Conservation (phyloP, 1,139 yeast genomes). For the Candida labiduridarum region DNA sequence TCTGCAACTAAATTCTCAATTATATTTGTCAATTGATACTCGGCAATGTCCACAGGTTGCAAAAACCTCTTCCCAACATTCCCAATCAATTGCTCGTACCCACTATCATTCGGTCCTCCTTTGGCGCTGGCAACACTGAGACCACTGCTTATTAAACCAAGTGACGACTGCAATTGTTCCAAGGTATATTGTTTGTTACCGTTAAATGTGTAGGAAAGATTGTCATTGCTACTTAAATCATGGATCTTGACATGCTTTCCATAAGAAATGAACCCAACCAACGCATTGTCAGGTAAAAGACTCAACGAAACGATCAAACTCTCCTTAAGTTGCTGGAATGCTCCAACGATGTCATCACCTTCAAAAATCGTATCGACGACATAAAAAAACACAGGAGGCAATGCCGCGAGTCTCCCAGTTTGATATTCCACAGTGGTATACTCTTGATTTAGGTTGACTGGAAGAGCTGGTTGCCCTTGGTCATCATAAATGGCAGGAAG, state of each 20-base stretch:
- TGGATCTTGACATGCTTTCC: conserved; percentile 70
- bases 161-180: conserved; percentile 51
- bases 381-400: conserved; percentile 58
- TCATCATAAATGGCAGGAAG: conserved; percentile 23
- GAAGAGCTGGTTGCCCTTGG: conserved; percentile 22
- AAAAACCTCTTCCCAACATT: conserved; percentile 40
- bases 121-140: conserved; percentile 22
- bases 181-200: conserved; percentile 58
- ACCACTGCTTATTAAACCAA: conserved; percentile 54
- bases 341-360: conserved; percentile 38
- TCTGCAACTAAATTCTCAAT: conserved; percentile 57
- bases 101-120: conserved; percentile 4
- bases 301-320: conserved; percentile 54
- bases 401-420: conserved; percentile 43
- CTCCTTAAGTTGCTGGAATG: conserved; percentile 54
- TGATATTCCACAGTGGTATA: conserved; percentile 63
- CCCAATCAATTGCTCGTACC: conserved; percentile 24
- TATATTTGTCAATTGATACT: conserved; percentile 55
- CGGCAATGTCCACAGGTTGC: conserved; percentile 53
- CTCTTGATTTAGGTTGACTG: conserved; percentile 40
- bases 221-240: conserved; percentile 46
- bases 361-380: conserved; percentile 72
- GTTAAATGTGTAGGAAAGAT: conserved; percentile 48
- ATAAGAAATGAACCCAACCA: conserved; percentile 60
- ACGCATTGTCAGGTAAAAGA: conserved; percentile 60